phyloP scores from a whole-genome alignment of 495 filamentous ascomycete genomes.

The Hypoxylon fragiforme region DNA sequence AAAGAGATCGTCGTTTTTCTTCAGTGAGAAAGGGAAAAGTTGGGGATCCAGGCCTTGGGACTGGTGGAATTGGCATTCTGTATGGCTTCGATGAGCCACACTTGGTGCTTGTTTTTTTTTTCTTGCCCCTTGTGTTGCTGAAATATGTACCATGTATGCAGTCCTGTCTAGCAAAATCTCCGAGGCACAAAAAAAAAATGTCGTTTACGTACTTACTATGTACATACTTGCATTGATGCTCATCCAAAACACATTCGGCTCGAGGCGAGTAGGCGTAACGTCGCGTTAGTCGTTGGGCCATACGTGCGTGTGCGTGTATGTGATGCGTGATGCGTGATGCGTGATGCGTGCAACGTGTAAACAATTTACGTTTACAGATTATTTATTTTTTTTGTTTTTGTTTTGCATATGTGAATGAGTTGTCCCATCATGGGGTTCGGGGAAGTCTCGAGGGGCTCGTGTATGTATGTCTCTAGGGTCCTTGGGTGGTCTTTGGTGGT shows the following conservation, averaged over 20 bases:
- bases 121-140: constrained; percentile 19
- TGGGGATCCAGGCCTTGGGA: not conserved
- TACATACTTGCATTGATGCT: too few relatives aligned
- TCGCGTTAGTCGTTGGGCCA: constrained; percentile 20
- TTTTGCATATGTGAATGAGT: constrained; percentile 24
- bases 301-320: too few relatives aligned
- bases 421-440: constrained; percentile 5
- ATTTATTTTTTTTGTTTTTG: constrained; percentile 20
- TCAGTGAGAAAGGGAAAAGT: constrained; percentile 5
- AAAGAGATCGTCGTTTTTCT: constrained; percentile 25
- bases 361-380: constrained; percentile 6
- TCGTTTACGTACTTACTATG: too few relatives aligned
- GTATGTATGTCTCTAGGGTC: not conserved
- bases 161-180: too few relatives aligned
- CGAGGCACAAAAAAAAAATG: too few relatives aligned
- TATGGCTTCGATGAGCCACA: constrained; percentile 23
- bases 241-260: constrained; percentile 2
- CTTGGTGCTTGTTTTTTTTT: not conserved
- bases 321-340: not conserved
- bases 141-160: too few relatives aligned
- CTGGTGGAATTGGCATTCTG: constrained; percentile 8
- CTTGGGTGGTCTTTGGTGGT: constrained; percentile 14
- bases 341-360: constrained; percentile 19
- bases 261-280: constrained; percentile 20
- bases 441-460: constrained; percentile 17